Conservation (phyloP, 169 alveolate genomes). For the Eimeria nieschulzi region DNA sequence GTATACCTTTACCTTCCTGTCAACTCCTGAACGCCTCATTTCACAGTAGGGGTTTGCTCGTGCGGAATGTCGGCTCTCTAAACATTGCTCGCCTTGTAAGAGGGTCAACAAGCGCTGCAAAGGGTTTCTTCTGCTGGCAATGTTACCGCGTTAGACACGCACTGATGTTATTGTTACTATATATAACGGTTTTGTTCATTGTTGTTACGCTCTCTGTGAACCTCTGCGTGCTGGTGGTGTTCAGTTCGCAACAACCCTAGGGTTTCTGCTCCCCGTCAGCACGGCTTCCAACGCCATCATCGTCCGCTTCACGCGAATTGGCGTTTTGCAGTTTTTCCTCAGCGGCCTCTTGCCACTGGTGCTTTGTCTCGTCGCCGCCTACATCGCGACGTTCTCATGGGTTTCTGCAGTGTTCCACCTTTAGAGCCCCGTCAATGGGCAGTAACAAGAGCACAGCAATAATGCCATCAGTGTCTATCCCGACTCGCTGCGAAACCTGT, state of each 20-base stretch:
- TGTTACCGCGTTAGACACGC: no score
- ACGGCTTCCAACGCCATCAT: conserved; percentile 40
- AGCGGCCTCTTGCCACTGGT: conserved; percentile 19
- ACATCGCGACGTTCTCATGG: conserved; percentile 13
- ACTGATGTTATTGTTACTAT: no score
- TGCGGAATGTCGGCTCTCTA: no score
- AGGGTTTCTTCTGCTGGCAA: no score
- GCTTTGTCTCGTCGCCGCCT: conserved; percentile 21
- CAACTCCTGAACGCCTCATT: no score
- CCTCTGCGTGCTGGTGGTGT: not conserved
- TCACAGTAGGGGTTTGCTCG: no score
- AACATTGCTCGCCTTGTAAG: no score
- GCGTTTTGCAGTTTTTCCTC: conserved; percentile 14
- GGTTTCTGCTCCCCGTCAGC: conserved; percentile 34
- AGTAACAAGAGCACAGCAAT: not conserved
- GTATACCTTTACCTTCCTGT: no score
- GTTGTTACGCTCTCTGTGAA: no score
- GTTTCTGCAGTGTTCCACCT: conserved; percentile 12
- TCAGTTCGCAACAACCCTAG: conserved; percentile 39
- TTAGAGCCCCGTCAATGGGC: not conserved
- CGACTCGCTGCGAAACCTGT: not conserved
- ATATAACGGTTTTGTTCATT: no score
- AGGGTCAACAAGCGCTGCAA: no score
- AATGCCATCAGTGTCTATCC: not conserved
- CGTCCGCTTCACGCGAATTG: conserved; percentile 7